Conservation (phyloP, 2,329 filamentous ascomycete genomes). For the Neurospora crassa region DNA sequence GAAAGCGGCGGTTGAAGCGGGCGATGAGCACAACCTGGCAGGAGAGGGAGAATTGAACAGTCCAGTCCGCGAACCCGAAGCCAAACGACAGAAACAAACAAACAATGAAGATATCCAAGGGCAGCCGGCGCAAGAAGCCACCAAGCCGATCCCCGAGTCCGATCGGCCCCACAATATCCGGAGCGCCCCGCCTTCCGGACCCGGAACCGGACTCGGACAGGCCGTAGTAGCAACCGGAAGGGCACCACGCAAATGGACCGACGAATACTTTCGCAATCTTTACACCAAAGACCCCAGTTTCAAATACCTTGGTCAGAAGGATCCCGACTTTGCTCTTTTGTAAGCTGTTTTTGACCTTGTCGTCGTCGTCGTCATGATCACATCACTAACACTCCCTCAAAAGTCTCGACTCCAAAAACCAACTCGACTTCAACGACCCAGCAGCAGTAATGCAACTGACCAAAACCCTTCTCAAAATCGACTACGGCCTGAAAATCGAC, state of each 20-base stretch:
- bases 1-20: constrained; percentile 10
- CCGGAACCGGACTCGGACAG: constrained; percentile 22
- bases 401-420: constrained; percentile 30
- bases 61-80: neutral
- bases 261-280: constrained; percentile 27
- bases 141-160: neutral
- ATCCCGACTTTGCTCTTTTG: constrained; percentile 33
- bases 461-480: constrained; percentile 61
- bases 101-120: too few species aligned
- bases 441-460: constrained; percentile 71
- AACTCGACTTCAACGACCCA: constrained; percentile 75
- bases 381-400: neutral
- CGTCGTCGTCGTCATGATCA: neutral
- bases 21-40: neutral
- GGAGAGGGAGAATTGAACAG: neutral
- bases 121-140: constrained; percentile 7
- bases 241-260: constrained; percentile 5
- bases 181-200: constrained; percentile 33
- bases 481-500: constrained; percentile 64
- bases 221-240: neutral
- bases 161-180: constrained; percentile 1
- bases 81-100: neutral
- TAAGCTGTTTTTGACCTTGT: constrained; percentile 17
- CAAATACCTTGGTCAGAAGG: constrained; percentile 28
- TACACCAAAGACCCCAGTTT: constrained; percentile 35